These are phyloP conservation scores for Fusarium metavorans DNA, from an alignment of 2,329 filamentous ascomycete species.

Conservation along the genomic window DNA sequence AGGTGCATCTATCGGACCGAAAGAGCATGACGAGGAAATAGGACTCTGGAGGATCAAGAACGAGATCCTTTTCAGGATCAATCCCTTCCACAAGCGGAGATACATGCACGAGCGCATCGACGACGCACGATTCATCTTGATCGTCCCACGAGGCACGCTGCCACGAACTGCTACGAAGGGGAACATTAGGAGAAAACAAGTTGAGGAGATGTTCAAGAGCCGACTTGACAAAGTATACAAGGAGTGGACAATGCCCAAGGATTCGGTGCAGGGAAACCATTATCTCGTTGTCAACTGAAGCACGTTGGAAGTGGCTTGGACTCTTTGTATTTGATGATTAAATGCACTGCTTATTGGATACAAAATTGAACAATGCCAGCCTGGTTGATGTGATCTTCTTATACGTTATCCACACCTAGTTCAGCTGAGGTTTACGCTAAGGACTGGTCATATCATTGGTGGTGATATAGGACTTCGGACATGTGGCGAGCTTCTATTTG, in stretches of 20 bases:
- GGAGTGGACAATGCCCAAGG: neutral
- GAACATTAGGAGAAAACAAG: constrained; percentile 29
- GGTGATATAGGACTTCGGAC: neutral
- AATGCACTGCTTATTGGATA: neutral
- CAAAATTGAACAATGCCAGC: neutral
- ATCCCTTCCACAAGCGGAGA: constrained; percentile 35
- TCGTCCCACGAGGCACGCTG: constrained; percentile 22
- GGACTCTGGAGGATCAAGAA: neutral
- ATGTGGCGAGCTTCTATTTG: neutral
- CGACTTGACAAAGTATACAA: constrained; percentile 6
- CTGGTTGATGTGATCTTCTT: neutral
- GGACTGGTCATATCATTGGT: neutral
- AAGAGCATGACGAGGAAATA: neutral
- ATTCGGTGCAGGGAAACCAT: neutral
- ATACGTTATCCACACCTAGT: neutral
- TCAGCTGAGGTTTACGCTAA: neutral
- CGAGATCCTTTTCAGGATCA: constrained; percentile 28
- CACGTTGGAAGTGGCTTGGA: neutral
- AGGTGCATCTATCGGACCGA: neutral
- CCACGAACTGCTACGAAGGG: constrained; percentile 36
- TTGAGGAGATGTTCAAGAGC: constrained; percentile 13
- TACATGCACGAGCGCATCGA: constrained; percentile 38
- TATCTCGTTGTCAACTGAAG: neutral
- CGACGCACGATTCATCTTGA: constrained; percentile 27
- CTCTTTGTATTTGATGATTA: neutral